Evolutionary conservation across 345 rosid genomes (phyloP).

Genomic region (Orychophragmus violaceus): DNA sequence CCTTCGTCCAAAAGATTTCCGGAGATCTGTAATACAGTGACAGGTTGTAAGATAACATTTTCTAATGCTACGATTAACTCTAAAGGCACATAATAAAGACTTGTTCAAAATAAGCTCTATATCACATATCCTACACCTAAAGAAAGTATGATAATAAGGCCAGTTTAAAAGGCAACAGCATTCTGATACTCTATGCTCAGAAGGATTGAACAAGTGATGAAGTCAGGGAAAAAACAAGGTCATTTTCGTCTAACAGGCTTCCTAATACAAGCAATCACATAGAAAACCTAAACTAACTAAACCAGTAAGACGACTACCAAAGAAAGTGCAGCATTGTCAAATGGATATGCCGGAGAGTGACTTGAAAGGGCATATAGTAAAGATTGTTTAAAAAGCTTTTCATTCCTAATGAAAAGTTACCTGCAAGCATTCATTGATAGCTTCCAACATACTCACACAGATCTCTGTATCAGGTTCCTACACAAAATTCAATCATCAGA

Average conservation of each 20-base stretch:
- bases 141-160: not conserved
- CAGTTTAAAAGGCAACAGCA: not conserved
- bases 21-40: slow-evolving; percentile 53
- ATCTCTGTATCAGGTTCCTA: slow-evolving; percentile 99
- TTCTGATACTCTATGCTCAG: not conserved
- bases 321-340: not conserved
- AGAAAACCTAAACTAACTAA: not conserved
- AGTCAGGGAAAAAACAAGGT: not conserved
- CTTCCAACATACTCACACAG: slow-evolving; percentile 91
- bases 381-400: not conserved
- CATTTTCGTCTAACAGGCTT: not conserved
- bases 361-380: not conserved
- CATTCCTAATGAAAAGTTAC: slow-evolving; percentile 28
- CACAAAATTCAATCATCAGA: slow-evolving; percentile 22
- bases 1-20: slow-evolving; percentile 72
- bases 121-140: not conserved
- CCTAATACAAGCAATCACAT: not conserved
- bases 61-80: not conserved
- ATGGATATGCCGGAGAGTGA: not conserved
- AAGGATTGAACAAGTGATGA: not conserved
- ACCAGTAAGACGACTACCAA: not conserved
- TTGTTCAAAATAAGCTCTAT: not conserved
- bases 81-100: not conserved
- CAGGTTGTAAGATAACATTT: not conserved
- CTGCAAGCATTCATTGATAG: slow-evolving; percentile 96